phyloP scores from a whole-genome alignment of 345 rosid genomes.

The Cardiospermum halicacabum region DNA sequence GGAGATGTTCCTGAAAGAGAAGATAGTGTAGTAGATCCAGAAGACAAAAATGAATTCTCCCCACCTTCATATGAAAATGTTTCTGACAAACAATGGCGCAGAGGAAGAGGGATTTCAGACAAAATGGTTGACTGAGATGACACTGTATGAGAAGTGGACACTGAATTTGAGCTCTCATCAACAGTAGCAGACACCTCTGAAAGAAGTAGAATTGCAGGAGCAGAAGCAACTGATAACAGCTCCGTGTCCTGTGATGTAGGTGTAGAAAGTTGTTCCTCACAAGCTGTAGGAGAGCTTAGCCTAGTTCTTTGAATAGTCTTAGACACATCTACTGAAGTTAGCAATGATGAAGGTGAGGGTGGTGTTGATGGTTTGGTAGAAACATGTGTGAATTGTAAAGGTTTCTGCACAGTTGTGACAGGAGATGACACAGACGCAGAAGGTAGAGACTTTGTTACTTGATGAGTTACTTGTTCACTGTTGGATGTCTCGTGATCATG shows the following conservation, averaged over 20 bases:
- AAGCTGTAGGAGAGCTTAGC: constrained; percentile 4
- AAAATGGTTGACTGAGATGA: background rate
- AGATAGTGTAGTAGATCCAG: constrained; percentile 18
- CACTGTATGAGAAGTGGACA: constrained; percentile 8
- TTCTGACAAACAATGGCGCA: constrained; percentile 9
- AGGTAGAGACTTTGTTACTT: constrained; percentile 26
- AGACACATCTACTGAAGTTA: constrained; percentile 12
- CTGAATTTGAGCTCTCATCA: background rate
- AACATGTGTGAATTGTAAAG: constrained; percentile 16
- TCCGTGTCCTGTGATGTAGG: background rate
- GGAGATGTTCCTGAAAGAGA: constrained; percentile 8
- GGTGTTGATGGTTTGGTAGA: constrained; percentile 15
- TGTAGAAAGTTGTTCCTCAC: constrained; percentile 14
- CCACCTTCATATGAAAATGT: constrained; percentile 11
- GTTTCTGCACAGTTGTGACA: constrained; percentile 19
- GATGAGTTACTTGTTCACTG: constrained; percentile 35
- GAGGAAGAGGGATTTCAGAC: constrained; percentile 9
- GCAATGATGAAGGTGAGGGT: constrained; percentile 9
- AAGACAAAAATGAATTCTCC: constrained; percentile 17
- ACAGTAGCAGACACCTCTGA: background rate
- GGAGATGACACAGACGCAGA: constrained; percentile 26
- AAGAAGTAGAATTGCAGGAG: constrained; percentile 5
- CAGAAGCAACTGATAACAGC: constrained; percentile 14
- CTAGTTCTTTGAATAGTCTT: constrained; percentile 3
- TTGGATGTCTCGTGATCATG: constrained; percentile 52